A percentile compares a stretch with the other conserved stretches of the same genome.
phyloP scores from a whole-genome alignment of 2,329 filamentous ascomycete species.

The Penicillium griseofulvum region DNA sequence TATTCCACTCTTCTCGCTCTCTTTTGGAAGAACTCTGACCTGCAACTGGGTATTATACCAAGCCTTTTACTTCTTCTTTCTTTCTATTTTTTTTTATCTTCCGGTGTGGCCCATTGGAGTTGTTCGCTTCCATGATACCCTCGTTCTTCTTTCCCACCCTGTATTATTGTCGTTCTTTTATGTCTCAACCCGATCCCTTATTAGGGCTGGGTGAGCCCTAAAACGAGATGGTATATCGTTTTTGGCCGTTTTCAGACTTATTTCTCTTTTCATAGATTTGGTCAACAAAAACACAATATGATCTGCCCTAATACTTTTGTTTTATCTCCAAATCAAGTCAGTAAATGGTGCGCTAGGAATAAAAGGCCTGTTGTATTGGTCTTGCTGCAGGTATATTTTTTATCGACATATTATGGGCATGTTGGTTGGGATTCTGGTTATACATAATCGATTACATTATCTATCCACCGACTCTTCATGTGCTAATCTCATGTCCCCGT shows the following conservation, averaged over 20 bases:
- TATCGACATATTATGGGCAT: too few relatives aligned
- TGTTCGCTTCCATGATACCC: slow-evolving; percentile 11
- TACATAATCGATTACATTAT: not conserved
- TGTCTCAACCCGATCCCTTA: not conserved
- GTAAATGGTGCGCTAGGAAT: not conserved
- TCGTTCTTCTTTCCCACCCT: not conserved
- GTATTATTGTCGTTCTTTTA: slow-evolving; percentile 7
- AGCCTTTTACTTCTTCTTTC: not conserved
- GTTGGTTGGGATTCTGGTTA: too few relatives aligned
- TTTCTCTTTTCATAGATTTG: not conserved
- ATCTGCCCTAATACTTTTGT: not conserved
- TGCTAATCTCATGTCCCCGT: not conserved
- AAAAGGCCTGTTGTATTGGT: too few relatives aligned
- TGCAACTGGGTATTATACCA: not conserved
- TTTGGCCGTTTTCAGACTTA: not conserved
- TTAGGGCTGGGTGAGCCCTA: not conserved
- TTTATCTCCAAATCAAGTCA: not conserved
- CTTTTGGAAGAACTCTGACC: not conserved
- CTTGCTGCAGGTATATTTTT: not conserved
- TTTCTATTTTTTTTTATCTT: not conserved
- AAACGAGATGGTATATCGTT: not conserved
- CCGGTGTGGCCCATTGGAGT: slow-evolving; percentile 6
- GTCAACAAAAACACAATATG: not conserved
- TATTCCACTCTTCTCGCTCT: not conserved
- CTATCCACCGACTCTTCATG: too few relatives aligned